Percentiles rank a stretch among this genome's conserved stretches.
Conservation (phyloP, 306 rosid species). For the Medicago truncatula region DNA sequence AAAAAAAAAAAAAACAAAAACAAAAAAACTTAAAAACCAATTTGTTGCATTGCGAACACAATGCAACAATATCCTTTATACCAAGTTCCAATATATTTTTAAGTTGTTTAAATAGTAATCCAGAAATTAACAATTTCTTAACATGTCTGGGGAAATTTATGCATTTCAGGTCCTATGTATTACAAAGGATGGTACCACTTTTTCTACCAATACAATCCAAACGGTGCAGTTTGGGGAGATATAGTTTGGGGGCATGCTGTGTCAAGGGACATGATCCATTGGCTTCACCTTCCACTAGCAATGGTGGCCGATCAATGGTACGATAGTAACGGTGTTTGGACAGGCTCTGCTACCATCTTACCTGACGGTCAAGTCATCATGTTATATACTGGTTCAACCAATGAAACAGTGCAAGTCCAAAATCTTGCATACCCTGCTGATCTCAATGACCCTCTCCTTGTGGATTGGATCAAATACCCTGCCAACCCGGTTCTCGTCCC, state of each 20-base stretch:
- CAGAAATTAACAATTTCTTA: not conserved
- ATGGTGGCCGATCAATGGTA: conserved; percentile 90
- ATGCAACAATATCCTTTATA: too few relatives aligned
- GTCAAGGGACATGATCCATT: conserved; percentile 83
- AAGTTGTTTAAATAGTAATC: not conserved
- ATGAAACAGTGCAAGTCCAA: conserved; percentile 80
- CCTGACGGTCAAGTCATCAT: conserved; percentile 66
- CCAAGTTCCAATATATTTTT: not conserved
- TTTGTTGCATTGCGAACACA: too few relatives aligned
- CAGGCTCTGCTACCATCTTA: conserved; percentile 91
- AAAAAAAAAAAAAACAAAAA: too few relatives aligned
- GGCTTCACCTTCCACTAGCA: conserved; percentile 94
- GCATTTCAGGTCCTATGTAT: conserved; percentile 74
- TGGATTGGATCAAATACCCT: conserved; percentile 76
- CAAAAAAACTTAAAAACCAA: too few relatives aligned
- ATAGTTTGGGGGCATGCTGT: conserved; percentile 95
- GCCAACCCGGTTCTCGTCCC: conserved; percentile 84
- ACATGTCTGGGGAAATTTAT: conserved; percentile 28
- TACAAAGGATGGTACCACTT: conserved; percentile 97
- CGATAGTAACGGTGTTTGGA: conserved; percentile 82
- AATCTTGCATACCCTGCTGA: conserved; percentile 84
- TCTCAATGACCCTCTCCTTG: conserved; percentile 74
- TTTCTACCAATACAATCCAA: conserved; percentile 92
- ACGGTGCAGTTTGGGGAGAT: conserved; percentile 90
- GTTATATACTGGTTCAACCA: conserved; percentile 94